Conservation (phyloP, 2,329 filamentous ascomycete genomes). For the Colletotrichum sidae region DNA sequence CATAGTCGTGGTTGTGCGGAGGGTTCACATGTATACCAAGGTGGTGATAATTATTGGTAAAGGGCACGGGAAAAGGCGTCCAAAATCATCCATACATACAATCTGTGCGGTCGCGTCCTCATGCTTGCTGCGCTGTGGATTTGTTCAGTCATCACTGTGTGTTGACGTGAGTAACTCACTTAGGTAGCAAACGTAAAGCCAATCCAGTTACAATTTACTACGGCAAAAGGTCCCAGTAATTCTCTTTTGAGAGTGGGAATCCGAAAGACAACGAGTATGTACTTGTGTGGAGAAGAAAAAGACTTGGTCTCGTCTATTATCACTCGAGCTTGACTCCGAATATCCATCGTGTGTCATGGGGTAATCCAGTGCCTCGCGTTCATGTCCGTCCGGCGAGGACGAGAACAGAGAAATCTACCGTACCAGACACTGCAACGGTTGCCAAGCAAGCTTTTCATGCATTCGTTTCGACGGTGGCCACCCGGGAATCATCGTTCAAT, state of each 20-base stretch:
- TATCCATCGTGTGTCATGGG: slow-evolving; percentile 35
- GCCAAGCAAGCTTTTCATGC: slow-evolving; percentile 35
- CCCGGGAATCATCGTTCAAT: slow-evolving; percentile 26
- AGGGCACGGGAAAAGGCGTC: no score
- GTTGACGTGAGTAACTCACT: no score
- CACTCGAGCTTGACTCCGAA: slow-evolving; percentile 36
- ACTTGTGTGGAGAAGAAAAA: slow-evolving; percentile 29
- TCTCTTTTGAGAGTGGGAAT: slow-evolving; percentile 7
- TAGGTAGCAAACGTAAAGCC: no score
- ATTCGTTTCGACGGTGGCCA: slow-evolving; percentile 30
- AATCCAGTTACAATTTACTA: slow-evolving; percentile 28
- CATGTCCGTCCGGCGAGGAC: slow-evolving; percentile 35
- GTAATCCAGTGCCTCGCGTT: slow-evolving; percentile 35
- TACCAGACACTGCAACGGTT: slow-evolving; percentile 34
- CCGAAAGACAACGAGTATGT: slow-evolving; percentile 19
- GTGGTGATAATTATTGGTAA: neutral
- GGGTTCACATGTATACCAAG: slow-evolving; percentile 12
- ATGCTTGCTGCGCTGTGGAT: no score
- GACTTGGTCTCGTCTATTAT: slow-evolving; percentile 38
- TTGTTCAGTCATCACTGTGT: no score
- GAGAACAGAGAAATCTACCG: slow-evolving; percentile 34
- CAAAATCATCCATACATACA: no score
- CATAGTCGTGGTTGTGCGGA: neutral
- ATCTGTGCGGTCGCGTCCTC: no score
- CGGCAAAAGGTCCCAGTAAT: slow-evolving; percentile 7